A percentile compares a stretch with the other conserved stretches of the same genome.
Conservation (phyloP, 2,329 filamentous ascomycete species). For the Stachybotrys elegans region DNA sequence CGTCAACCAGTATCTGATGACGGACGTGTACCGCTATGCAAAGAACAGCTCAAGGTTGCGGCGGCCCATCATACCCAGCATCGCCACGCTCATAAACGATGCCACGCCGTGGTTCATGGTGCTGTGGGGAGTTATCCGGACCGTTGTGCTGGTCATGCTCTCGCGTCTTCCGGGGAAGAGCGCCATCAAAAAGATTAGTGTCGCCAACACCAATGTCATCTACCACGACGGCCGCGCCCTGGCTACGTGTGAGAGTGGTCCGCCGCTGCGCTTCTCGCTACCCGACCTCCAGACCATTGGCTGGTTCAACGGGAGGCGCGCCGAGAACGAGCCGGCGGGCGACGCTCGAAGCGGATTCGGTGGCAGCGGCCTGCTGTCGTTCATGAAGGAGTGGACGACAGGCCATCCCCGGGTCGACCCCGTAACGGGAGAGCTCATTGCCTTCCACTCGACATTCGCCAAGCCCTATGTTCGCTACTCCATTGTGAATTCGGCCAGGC, state of each 20-base stretch:
- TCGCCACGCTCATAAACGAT: slow-evolving; percentile 60
- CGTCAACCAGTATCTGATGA: slow-evolving; percentile 64
- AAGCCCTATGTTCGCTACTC: slow-evolving; percentile 66
- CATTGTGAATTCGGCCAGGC: slow-evolving; percentile 21
- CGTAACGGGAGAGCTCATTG: slow-evolving; percentile 57
- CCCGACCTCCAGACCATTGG: slow-evolving; percentile 63
- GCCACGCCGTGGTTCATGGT: slow-evolving; percentile 46
- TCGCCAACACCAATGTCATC: slow-evolving; percentile 62
- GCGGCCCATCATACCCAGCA: slow-evolving; percentile 60
- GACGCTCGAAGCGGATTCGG: slow-evolving; percentile 39
- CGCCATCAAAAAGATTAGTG: slow-evolving; percentile 63
- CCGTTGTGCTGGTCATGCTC: slow-evolving; percentile 51
- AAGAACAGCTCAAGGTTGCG: slow-evolving; percentile 39
- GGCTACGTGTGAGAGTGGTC: slow-evolving; percentile 67
- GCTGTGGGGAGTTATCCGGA: slow-evolving; percentile 47
- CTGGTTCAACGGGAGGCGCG: slow-evolving; percentile 59
- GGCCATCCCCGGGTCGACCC: slow-evolving; percentile 65
- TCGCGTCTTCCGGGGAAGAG: slow-evolving; percentile 38
- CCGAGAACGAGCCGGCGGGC: slow-evolving; percentile 41
- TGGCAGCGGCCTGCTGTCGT: slow-evolving; percentile 49
- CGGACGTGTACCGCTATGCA: slow-evolving; percentile 57
- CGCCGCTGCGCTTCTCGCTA: slow-evolving; percentile 60
- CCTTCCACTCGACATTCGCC: slow-evolving; percentile 62
- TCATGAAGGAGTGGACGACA: slow-evolving; percentile 68
- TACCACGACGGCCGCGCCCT: slow-evolving; percentile 66